Conservation (phyloP, 306 rosid species). For the Rubus idaeus region DNA sequence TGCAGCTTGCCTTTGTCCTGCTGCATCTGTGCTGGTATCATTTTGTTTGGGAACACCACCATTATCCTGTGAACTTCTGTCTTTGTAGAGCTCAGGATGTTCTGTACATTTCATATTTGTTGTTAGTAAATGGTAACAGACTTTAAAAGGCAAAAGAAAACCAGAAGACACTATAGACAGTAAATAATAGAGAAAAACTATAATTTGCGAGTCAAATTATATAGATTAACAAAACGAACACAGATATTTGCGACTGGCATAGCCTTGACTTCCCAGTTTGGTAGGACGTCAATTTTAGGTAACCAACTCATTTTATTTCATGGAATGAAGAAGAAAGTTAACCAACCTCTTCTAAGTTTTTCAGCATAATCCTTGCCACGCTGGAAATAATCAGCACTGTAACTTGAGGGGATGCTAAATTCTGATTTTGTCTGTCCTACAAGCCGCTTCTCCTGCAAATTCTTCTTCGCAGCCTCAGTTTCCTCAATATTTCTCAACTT, state of each 20-base stretch:
- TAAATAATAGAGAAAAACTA: neutral
- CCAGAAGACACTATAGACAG: neutral
- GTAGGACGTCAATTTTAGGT: neutral
- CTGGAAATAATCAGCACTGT: conserved; percentile 96
- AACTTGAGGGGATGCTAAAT: conserved; percentile 83
- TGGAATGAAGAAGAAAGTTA: conserved; percentile 12
- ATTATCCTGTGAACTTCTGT: conserved; percentile 61
- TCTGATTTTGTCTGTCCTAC: conserved; percentile 79
- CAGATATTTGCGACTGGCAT: neutral
- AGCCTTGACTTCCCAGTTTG: neutral
- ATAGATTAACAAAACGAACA: neutral
- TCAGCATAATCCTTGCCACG: conserved; percentile 99
- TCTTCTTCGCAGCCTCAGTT: conserved; percentile 96
- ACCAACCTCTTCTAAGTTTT: conserved; percentile 84
- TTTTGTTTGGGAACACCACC: conserved; percentile 56
- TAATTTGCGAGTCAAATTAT: neutral
- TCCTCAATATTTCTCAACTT: conserved; percentile 93
- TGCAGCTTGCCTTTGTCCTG: conserved; percentile 91
- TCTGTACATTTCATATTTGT: conserved; percentile 50
- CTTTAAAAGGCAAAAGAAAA: conserved; percentile 2
- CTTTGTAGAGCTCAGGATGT: conserved; percentile 95
- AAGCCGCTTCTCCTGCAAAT: conserved; percentile 92
- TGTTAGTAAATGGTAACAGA: conserved; percentile 18
- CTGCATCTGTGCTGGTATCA: conserved; percentile 52
- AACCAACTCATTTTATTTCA: neutral